Evolutionary conservation across 371 early-diverging fungal species (phyloP), one percentile per base, ranked within the genome.

Genomic region (Entomophthora muscae): DNA sequence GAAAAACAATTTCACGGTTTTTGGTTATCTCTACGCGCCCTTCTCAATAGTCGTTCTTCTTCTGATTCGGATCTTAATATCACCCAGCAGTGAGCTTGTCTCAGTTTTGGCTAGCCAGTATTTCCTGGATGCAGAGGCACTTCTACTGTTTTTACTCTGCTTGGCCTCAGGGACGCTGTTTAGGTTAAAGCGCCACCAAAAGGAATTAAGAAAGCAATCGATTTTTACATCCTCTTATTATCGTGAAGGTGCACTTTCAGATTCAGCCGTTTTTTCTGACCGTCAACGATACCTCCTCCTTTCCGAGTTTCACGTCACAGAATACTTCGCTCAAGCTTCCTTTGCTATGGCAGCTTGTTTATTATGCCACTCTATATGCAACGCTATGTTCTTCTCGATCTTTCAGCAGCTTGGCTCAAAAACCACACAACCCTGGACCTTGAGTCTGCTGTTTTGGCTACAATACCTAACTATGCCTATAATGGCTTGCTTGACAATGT

Each of bases 21-120:
- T 58, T 17, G 58, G 58, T 30, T 58, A 58, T 58, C 21, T 58
- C 5, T 58, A 58, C 26, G 58, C 58, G 5, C 22, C 28, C 22
- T 7, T 58, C 21, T 58, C 58, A 13, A 5, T 58, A n/a, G 17
- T 58, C 12, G 58, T 30, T 26, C 24, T 28, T 24, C 24, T 58
- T 17, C 5, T 58, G 17, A 12, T 58, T 17, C 22, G 58, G 24
- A 58, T 28, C n/a, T 58, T 58, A n/a, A 17, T 13, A 3, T 58
- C 12, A 17, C 24, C 24, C 30, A 58, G 32, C 26, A 24, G 17
- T 22, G 30, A 30, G 21, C 22, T 58, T 17, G 12, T 17, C 21
- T 58, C 28, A 3, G 58, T 58, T 7, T n/a, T 58, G 1, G 22
- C 26, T 7, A 28, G 17, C 26, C 56, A 55, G 28, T 58, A 26